Evolutionary conservation across 352 stramenopile species (phyloP), one percentile per base, ranked within the genome.

Genomic region (Globisporangium barbulae): DNA sequence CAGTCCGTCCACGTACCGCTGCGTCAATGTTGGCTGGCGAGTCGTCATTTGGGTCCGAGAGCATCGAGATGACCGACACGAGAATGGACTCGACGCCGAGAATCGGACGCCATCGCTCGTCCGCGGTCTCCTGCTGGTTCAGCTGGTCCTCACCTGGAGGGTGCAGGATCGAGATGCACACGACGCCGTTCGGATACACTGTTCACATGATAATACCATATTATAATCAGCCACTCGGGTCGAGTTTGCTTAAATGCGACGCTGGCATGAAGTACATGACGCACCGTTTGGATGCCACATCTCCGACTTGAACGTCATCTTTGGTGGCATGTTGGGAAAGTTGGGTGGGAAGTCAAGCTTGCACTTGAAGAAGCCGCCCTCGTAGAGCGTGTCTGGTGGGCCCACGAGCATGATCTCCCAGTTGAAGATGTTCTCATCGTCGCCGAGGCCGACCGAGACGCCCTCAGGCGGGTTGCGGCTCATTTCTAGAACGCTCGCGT

Each of bases 161-260:
- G 76, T 99, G 98, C 67, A 99, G 80, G 77, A 99, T 99, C 37
- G 97, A 99, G 67, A 99, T 99, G 75, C 98, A 99, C 66, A 99
- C 98, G 30, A 97, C 92, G 13, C 98, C 98, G 70, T 99, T 98
- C 53, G 91, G 71, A 79, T 99, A 99, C 33, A 99, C 97, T 97
- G 61, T 30, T 61, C 22, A 52, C 8, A 35, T 50, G 41, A 61
- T 6, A 61, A 21, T 2, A 35, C 6, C 2, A 6, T 6, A 39
- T 44, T 0, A 22, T 12, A 44, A 25, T 65, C 35, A 22, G 45
- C 31, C 17, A 1, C 8, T 30, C 8, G 21, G 7, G 45, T 4
- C 42, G 5, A 60, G n/a, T n/a, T 22, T 2, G 6, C 28, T 30
- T 39, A 6, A 17, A 22, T 3, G 39, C n/a, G 25, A n/a, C 5